Conservation (phyloP, 2,329 filamentous ascomycete species). For the Pseudofabraea citricarpa region DNA sequence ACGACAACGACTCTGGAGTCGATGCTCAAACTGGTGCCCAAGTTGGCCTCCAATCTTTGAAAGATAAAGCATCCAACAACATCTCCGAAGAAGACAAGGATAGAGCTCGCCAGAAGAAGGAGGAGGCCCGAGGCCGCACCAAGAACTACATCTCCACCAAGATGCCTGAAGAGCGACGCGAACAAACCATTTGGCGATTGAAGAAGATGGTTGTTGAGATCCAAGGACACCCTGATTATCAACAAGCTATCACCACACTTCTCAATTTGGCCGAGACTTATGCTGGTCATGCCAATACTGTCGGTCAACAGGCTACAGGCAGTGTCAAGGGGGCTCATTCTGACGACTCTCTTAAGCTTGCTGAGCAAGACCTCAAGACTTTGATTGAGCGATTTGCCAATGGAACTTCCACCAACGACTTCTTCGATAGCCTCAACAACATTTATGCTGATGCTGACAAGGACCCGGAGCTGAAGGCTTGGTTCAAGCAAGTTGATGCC, state of each 20-base stretch:
- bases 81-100: constrained; percentile 58
- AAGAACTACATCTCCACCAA: constrained; percentile 79
- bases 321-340: constrained; percentile 68
- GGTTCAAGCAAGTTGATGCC: constrained; percentile 75
- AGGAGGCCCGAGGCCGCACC: constrained; percentile 47
- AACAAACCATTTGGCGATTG: constrained; percentile 85
- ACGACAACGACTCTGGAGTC: constrained; percentile 40
- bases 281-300: constrained; percentile 62
- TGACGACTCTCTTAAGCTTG: constrained; percentile 59
- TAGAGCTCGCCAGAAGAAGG: constrained; percentile 30
- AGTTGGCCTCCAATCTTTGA: constrained; percentile 33
- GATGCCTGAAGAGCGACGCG: constrained; percentile 86
- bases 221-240: constrained; percentile 91
- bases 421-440: constrained; percentile 78
- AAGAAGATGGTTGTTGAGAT: constrained; percentile 99
- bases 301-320: constrained; percentile 60
- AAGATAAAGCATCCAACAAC: constrained; percentile 56
- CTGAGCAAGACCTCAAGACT: constrained; percentile 75
- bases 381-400: constrained; percentile 96
- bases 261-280: constrained; percentile 83
- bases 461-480: constrained; percentile 80
- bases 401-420: constrained; percentile 79
- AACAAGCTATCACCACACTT: constrained; percentile 84
- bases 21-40: constrained; percentile 44
- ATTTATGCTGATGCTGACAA: constrained; percentile 84